These are phyloP conservation scores for Quercus robur DNA, from an alignment of 306 rosid genomes.

Conservation along the genomic window DNA sequence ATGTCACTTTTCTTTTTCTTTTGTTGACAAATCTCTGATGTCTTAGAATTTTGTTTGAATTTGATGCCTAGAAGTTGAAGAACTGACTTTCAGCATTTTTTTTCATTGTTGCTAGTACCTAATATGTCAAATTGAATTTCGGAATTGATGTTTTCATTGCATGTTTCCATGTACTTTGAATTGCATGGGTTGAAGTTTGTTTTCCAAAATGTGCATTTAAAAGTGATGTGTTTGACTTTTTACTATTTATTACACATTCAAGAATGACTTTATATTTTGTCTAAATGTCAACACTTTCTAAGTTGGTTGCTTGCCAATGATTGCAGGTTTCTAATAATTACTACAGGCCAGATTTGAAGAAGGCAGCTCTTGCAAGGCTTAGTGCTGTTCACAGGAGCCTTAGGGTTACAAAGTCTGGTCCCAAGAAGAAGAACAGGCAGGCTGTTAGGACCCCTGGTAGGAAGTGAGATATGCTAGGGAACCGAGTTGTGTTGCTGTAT, in stretches of 20 bases:
- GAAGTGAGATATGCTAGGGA: slow-evolving; percentile 16
- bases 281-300: not conserved
- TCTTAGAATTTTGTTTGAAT: not conserved
- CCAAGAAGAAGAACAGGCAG: slow-evolving; percentile 87
- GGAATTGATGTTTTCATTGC: not conserved
- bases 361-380: slow-evolving; percentile 85
- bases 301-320: not conserved
- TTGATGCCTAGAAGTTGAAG: not conserved
- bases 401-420: slow-evolving; percentile 88
- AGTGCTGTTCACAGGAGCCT: slow-evolving; percentile 84
- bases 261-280: not conserved
- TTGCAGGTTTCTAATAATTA: slow-evolving; percentile 59
- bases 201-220: not conserved
- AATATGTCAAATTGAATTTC: not conserved
- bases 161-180: not conserved
- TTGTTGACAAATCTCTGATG: no score
- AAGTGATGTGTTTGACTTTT: no score
- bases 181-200: not conserved
- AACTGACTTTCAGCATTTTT: not conserved
- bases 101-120: not conserved
- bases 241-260: no score
- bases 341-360: slow-evolving; percentile 86
- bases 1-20: no score
- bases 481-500: not conserved
- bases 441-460: slow-evolving; percentile 39